A percentile compares a stretch with the other conserved stretches of the same genome.
phyloP scores from a whole-genome alignment of 208 protist species.

The Crithidia thermophila region DNA sequence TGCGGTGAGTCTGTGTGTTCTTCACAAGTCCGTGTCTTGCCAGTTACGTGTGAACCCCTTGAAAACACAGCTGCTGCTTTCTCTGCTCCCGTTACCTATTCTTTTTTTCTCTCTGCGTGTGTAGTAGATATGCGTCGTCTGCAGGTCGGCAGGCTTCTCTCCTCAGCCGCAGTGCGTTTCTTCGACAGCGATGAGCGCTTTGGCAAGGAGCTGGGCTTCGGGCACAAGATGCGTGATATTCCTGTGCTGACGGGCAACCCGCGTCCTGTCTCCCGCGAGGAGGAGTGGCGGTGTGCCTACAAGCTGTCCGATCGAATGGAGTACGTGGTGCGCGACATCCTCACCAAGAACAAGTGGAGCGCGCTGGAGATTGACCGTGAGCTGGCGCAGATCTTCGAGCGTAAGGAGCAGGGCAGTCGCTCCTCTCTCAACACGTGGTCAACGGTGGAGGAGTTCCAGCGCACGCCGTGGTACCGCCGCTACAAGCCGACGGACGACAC shows the following conservation, averaged over 20 bases:
- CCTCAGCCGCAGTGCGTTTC: constrained; percentile 18
- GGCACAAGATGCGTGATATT: constrained; percentile 88
- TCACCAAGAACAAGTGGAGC: constrained; percentile 65
- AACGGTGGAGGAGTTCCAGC: constrained; percentile 90
- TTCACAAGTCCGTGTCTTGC: too few species aligned
- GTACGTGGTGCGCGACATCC: constrained; percentile 70
- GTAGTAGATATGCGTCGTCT: constrained; percentile 12
- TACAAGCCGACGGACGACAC: constrained; percentile 85
- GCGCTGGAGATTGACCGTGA: constrained; percentile 76
- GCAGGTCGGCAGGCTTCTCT: constrained; percentile 12
- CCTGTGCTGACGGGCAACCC: constrained; percentile 88
- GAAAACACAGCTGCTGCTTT: too few species aligned
- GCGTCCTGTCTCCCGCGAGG: constrained; percentile 72
- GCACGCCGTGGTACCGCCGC: constrained; percentile 89
- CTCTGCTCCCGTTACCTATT: not conserved
- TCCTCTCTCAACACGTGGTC: constrained; percentile 89
- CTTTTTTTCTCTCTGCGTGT: not conserved
- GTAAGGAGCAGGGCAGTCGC: constrained; percentile 56
- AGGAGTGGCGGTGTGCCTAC: constrained; percentile 81
- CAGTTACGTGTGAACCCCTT: too few species aligned
- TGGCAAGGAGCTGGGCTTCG: constrained; percentile 85
- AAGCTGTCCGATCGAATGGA: constrained; percentile 90
- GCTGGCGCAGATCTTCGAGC: constrained; percentile 82
- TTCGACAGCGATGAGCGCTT: constrained; percentile 74
- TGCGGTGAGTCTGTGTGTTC: too few species aligned